Base-by-base conservation (phyloP, 768 basidiomycete genomes). In the Mrakia blollopis region DNA sequence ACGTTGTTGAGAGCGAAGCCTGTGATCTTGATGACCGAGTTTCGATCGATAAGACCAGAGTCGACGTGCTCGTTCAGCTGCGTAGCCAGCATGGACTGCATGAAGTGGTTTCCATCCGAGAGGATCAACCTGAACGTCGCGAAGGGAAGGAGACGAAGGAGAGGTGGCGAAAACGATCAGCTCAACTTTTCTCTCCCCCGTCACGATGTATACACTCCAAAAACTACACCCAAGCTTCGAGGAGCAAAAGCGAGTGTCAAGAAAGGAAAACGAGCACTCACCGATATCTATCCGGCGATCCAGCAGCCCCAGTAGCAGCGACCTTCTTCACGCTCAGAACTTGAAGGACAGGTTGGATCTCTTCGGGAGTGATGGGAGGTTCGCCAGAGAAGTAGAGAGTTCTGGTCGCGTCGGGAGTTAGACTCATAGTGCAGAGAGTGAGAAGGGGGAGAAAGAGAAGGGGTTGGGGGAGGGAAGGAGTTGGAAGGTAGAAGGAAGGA, bases 1-100 rank as follows among this genome's bases (percentile, higher is more conserved):
- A 98, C 89, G 73, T 87, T 87, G 82, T 95, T 96, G 81, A 90
- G 91, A 1, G 93, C 91, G 81, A 92, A 88, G 80, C 88, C 89
- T 78, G 90, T 89, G 50, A 97, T 84, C 60, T 88, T 86, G 54
- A 91, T 88, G 30, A 98, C 84, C 0, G 89, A 86, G 81, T 91
- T 86, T 81, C 90, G 92, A 52, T 84, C 83, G 47, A 98, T 85
- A 0, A 85, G 81, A 9, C 89, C 88, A 0, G 89, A 86, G 23
- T 90, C 87, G 21, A 95, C 89, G 79, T 93, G 84, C 10, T 85
- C 79, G 81, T 98, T 98, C 63, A 94, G 87, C 81, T 93, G 91
- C 0, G 95, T 98, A 7, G 94, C 92, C 47, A 98, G 86, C 97
- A 99, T 98, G 35, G 92, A 90, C 83, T 98, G 97, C 68, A 91